Evolutionary conservation across 257 asterid species (phyloP).

Genomic region (Gynochthodes officinalis): DNA sequence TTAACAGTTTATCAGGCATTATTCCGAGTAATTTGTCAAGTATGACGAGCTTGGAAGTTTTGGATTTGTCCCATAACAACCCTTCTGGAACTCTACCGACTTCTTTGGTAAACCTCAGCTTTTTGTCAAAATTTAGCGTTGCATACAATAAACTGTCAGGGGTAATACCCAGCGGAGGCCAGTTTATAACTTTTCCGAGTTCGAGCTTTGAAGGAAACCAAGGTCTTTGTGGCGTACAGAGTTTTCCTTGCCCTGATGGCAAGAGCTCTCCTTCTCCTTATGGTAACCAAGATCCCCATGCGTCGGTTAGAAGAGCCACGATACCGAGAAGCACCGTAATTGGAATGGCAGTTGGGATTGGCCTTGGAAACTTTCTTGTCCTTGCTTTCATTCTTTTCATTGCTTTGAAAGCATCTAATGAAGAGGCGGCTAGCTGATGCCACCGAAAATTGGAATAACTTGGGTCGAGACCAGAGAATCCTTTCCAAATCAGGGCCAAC

Average conservation of each 20-base stretch:
- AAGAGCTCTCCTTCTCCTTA: background rate
- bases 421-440: slow-evolving; percentile 15
- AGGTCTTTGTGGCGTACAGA: slow-evolving; percentile 57
- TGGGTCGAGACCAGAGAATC: slow-evolving; percentile 46
- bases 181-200: slow-evolving; percentile 51
- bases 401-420: slow-evolving; percentile 36
- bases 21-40: slow-evolving; percentile 56
- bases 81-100: slow-evolving; percentile 58
- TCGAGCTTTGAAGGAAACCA: slow-evolving; percentile 72
- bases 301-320: slow-evolving; percentile 22
- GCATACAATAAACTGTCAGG: slow-evolving; percentile 66
- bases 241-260: slow-evolving; percentile 28
- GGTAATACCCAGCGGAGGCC: slow-evolving; percentile 52
- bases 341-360: slow-evolving; percentile 56
- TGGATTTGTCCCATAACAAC: slow-evolving; percentile 68
- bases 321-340: slow-evolving; percentile 29
- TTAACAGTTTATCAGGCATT: slow-evolving; percentile 57
- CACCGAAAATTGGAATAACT: slow-evolving; percentile 37
- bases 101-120: slow-evolving; percentile 49
- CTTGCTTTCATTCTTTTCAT: slow-evolving; percentile 37
- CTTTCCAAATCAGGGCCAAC: slow-evolving; percentile 48
- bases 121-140: slow-evolving; percentile 57
- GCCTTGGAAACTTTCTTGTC: slow-evolving; percentile 44
- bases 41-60: slow-evolving; percentile 57
- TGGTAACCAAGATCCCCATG: slow-evolving; percentile 15